Percentiles rank a stretch among this genome's conserved stretches.
phyloP scores from a whole-genome alignment of 176 grass and related monocot species.

The Melocanna baccifera region DNA sequence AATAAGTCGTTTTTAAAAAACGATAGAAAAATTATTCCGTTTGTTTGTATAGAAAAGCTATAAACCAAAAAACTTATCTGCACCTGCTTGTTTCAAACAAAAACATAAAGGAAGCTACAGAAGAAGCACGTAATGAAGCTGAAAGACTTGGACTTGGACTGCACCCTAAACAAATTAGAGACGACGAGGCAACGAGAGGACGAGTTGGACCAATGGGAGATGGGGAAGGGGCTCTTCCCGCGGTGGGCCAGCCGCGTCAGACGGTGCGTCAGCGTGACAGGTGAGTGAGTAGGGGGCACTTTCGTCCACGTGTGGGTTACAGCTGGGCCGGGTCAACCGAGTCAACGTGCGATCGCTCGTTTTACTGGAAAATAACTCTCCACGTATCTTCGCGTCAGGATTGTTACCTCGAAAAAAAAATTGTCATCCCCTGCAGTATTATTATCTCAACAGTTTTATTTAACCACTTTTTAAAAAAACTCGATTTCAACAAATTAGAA shows the following conservation, averaged over 20 bases:
- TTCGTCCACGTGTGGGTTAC: slow-evolving; percentile 11
- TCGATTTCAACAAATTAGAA: too few species aligned
- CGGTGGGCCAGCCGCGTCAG: background rate
- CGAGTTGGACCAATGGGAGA: background rate
- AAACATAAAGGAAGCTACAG: background rate
- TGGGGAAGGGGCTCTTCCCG: too few species aligned
- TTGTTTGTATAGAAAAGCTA: too few species aligned
- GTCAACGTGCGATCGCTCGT: background rate
- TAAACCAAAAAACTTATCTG: too few species aligned
- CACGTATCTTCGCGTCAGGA: too few species aligned
- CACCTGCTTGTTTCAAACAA: background rate
- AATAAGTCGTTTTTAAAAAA: too few species aligned
- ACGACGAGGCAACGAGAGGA: background rate
- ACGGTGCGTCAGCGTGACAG: slow-evolving; percentile 33
- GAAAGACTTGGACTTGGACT: slow-evolving; percentile 40
- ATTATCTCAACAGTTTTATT: too few species aligned
- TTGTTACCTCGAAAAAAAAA: too few species aligned
- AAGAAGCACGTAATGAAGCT: slow-evolving; percentile 12
- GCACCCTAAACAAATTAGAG: background rate
- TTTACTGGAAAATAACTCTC: too few species aligned
- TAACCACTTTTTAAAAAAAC: too few species aligned
- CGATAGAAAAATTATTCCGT: too few species aligned
- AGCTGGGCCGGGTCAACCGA: background rate
- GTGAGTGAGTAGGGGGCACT: background rate
- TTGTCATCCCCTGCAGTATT: too few species aligned